Percentiles rank a stretch among this genome's conserved stretches.
Evolutionary conservation across 2,329 filamentous ascomycete genomes (phyloP).

Genomic region (Ascochyta rabiei): DNA sequence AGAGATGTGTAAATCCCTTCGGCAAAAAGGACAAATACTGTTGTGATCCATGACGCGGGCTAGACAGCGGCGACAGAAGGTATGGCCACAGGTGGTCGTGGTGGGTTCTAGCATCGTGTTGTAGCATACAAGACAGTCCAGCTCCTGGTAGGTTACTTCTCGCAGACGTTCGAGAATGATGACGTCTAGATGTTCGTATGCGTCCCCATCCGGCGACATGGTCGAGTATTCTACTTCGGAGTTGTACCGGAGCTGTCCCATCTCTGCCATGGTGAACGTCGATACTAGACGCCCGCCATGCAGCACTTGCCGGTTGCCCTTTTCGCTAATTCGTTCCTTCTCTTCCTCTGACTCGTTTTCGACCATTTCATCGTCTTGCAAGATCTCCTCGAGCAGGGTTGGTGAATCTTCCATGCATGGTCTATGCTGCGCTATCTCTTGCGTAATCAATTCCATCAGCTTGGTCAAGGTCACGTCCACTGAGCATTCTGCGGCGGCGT

Average conservation of each 20-base stretch:
- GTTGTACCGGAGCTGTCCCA: slow-evolving; percentile 64
- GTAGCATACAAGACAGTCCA: slow-evolving; percentile 91
- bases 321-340: slow-evolving; percentile 29
- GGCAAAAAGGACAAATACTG: slow-evolving; percentile 79
- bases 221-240: slow-evolving; percentile 61
- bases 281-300: slow-evolving; percentile 67
- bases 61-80: slow-evolving; percentile 82
- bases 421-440: slow-evolving; percentile 56
- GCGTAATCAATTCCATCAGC: slow-evolving; percentile 61
- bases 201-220: slow-evolving; percentile 45
- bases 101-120: slow-evolving; percentile 79
- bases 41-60: slow-evolving; percentile 78
- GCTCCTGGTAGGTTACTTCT: slow-evolving; percentile 67
- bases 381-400: slow-evolving; percentile 51
- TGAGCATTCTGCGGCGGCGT: slow-evolving; percentile 77
- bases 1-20: slow-evolving; percentile 65
- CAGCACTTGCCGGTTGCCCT: slow-evolving; percentile 51
- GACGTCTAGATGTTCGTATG: slow-evolving; percentile 53
- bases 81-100: slow-evolving; percentile 87
- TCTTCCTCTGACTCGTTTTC: slow-evolving; percentile 47
- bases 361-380: slow-evolving; percentile 42
- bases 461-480: slow-evolving; percentile 79
- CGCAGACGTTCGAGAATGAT: slow-evolving; percentile 64
- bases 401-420: slow-evolving; percentile 42
- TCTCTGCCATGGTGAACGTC: slow-evolving; percentile 69